Evolutionary conservation across 2,329 filamentous ascomycete species (phyloP), one percentile per base, ranked within the genome.

Genomic region (Coniochaeta sp.): DNA sequence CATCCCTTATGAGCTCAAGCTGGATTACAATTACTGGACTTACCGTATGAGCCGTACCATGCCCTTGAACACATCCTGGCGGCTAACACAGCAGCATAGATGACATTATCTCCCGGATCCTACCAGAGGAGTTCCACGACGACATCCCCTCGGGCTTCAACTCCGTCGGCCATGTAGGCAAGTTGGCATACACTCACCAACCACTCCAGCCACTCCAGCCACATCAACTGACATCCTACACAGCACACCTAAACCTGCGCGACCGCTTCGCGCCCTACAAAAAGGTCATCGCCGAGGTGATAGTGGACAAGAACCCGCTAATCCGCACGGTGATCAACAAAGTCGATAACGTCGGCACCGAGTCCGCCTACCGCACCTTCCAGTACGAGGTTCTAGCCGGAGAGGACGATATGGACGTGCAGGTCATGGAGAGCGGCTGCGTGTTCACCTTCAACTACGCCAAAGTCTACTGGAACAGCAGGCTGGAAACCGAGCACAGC

Each of bases 381-480:
- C 82, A 83, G 34, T 98, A 96, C 76, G 95, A 99, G 76, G 83
- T 98, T 16, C 83, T 99, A 0, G 87, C 87, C 1, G 95, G 95
- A 0, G 83, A 86, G 0, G 85, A 91, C 67, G 88, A 98, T 69
- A 79, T 97, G 73, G 86, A 93, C 59, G 95, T 99, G 59, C 85
- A 90, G 64, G 83, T 95, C 58, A 85, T 84, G 64, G 92, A 97
- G 75, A 89, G 90, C 67, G 84, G 86, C 62, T 98, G 95, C 76
- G 78, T 81, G n/a, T 99, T 96, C 77, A 81, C 81, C 60, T 98
- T 99, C 73, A 90, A 99, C 77, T 99, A 96, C 73, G 85, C 89
- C 63, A 96, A 96, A 67, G 95, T 99, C 4, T 99, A 99, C 80
- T 99, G 93, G 93, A 99, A 99, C 76, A 92, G 87, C 69, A 87